These are phyloP conservation scores for Candida krabiensis DNA, from an alignment of 805 yeast genomes.

Conservation along the genomic window DNA sequence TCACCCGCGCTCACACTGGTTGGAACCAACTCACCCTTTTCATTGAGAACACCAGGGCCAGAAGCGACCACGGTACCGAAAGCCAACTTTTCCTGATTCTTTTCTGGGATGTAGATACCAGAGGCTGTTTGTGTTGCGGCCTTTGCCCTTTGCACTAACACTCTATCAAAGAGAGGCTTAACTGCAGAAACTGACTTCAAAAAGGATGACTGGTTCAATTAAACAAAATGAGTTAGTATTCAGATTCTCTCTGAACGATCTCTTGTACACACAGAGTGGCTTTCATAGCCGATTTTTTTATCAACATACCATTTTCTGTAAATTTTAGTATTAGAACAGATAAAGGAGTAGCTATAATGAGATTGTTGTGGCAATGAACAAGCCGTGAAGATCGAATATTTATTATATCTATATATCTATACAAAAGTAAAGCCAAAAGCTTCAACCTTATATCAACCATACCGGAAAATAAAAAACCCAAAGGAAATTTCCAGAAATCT, in stretches of 20 bases:
- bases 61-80: conserved; percentile 90
- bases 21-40: conserved; percentile 69
- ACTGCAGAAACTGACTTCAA: conserved; percentile 82
- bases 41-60: conserved; percentile 87
- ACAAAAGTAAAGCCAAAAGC: no score
- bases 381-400: no score
- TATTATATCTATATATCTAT: no score
- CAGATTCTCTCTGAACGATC: no score
- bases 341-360: no score
- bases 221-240: no score
- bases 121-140: conserved; percentile 90
- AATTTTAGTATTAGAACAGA: no score
- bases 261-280: no score
- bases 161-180: conserved; percentile 93
- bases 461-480: conserved; percentile 1
- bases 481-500: conserved; percentile 12
- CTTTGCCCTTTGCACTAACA: conserved; percentile 90
- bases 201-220: conserved; percentile 58
- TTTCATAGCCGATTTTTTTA: no score
- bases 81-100: conserved; percentile 90
- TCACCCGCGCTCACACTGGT: conserved; percentile 87
- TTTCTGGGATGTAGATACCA: conserved; percentile 92
- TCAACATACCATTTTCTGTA: no score
- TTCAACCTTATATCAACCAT: no score
- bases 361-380: no score